Evolutionary conservation across 257 asterid species (phyloP).

Genomic region (Jasminum sambac): DNA sequence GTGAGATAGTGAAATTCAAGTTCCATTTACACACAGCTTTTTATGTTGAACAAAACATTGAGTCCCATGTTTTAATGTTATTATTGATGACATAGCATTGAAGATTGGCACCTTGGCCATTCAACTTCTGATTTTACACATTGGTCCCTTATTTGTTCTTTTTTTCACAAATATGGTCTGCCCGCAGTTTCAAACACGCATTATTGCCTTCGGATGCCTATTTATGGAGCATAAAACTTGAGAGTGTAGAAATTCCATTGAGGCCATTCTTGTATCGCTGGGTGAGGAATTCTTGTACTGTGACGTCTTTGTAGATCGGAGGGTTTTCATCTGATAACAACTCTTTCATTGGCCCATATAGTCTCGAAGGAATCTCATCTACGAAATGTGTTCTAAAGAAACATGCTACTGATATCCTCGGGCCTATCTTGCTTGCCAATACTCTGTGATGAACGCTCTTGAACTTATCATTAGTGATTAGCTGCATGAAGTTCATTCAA

Average conservation of each 20-base stretch:
- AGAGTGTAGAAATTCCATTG: conserved; percentile 23
- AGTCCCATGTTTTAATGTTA: too few relatives aligned
- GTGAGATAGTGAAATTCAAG: too few relatives aligned
- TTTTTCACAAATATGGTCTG: too few relatives aligned
- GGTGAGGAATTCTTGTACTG: conserved; percentile 17
- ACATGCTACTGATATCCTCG: conserved; percentile 45
- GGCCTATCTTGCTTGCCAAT: conserved; percentile 27
- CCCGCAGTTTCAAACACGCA: too few relatives aligned
- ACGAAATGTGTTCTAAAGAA: conserved; percentile 24
- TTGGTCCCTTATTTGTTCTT: too few relatives aligned
- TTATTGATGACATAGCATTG: too few relatives aligned
- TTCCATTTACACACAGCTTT: too few relatives aligned
- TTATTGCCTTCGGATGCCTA: not conserved
- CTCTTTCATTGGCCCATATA: conserved; percentile 41
- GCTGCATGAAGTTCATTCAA: conserved; percentile 19
- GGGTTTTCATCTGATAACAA: conserved; percentile 37
- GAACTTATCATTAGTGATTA: conserved; percentile 36
- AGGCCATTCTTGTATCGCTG: conserved; percentile 25
- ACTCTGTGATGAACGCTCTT: conserved; percentile 40
- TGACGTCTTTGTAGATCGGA: conserved; percentile 23
- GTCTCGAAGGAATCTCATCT: conserved; percentile 12
- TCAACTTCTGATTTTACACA: too few relatives aligned
- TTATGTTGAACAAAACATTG: too few relatives aligned
- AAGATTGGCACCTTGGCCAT: too few relatives aligned
- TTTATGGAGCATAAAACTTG: conserved; percentile 18